Conservation (phyloP, 176 grass and related monocot species). For the Carex parvula region DNA sequence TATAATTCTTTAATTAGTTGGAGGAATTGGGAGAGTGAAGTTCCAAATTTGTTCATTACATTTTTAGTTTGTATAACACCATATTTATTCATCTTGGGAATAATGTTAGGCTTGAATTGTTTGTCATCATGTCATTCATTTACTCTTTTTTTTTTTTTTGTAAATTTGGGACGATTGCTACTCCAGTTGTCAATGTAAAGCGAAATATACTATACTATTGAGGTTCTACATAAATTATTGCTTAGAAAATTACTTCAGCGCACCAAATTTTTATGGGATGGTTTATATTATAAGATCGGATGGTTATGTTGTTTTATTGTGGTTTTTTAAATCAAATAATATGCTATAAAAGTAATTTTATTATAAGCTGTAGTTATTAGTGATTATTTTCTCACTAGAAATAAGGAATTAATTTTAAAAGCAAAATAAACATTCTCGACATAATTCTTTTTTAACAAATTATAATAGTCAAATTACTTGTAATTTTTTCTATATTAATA, state of each 20-base stretch:
- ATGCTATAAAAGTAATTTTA: background rate
- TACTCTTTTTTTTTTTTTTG: background rate
- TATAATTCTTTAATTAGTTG: constrained; percentile 29
- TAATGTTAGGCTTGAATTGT: constrained; percentile 21
- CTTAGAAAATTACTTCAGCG: background rate
- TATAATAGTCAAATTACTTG: too few species aligned
- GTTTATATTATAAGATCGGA: background rate
- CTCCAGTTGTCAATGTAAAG: background rate
- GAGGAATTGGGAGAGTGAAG: constrained; percentile 21
- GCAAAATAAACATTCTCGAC: too few species aligned
- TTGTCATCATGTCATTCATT: background rate
- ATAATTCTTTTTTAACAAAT: too few species aligned
- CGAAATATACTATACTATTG: background rate
- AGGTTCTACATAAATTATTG: background rate
- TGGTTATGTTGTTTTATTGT: background rate
- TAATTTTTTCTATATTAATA: too few species aligned
- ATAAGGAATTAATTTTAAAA: background rate
- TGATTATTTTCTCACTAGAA: background rate
- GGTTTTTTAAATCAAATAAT: background rate
- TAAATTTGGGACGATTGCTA: constrained; percentile 19
- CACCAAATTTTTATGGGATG: background rate
- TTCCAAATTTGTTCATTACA: constrained; percentile 33
- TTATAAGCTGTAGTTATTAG: background rate
- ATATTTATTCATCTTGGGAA: constrained; percentile 27
- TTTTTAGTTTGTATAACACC: constrained; percentile 27